These are phyloP conservation scores for Coprinellus micaceus DNA, from an alignment of 768 basidiomycete species.

Conservation along the genomic window DNA sequence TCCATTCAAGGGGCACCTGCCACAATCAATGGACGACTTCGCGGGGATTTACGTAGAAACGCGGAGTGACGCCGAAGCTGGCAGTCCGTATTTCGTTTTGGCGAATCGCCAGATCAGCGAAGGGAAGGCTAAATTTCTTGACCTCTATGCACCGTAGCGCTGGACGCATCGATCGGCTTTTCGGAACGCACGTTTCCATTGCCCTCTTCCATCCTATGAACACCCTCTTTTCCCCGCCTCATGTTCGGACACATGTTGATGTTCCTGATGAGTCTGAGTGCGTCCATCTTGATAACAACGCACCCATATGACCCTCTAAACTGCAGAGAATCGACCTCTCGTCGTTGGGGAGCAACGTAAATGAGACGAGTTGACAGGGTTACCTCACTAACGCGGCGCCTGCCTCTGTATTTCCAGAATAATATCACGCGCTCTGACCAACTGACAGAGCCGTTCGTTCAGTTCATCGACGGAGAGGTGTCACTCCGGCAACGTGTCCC, in stretches of 20 bases:
- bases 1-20: conserved; percentile 39
- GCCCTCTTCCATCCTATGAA: conserved; percentile 1
- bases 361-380: neutral
- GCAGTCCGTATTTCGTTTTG: conserved; percentile 31
- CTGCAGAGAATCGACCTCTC: neutral
- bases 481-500: neutral
- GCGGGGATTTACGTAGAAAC: conserved; percentile 42
- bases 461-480: neutral
- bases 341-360: neutral
- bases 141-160: neutral
- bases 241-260: conserved; percentile 41
- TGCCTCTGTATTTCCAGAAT: neutral
- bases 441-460: neutral
- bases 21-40: conserved; percentile 36
- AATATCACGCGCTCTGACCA: neutral
- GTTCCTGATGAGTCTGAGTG: conserved; percentile 11
- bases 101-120: conserved; percentile 25
- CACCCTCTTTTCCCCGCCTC: conserved; percentile 25
- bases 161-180: conserved; percentile 6
- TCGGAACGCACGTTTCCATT: conserved; percentile 8
- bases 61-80: conserved; percentile 39
- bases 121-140: conserved; percentile 12
- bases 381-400: conserved; percentile 6
- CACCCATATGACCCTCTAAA: neutral
- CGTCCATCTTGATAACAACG: conserved; percentile 13